phyloP scores from a whole-genome alignment of 768 basidiomycete genomes.

The Leccinum incarnatum region DNA sequence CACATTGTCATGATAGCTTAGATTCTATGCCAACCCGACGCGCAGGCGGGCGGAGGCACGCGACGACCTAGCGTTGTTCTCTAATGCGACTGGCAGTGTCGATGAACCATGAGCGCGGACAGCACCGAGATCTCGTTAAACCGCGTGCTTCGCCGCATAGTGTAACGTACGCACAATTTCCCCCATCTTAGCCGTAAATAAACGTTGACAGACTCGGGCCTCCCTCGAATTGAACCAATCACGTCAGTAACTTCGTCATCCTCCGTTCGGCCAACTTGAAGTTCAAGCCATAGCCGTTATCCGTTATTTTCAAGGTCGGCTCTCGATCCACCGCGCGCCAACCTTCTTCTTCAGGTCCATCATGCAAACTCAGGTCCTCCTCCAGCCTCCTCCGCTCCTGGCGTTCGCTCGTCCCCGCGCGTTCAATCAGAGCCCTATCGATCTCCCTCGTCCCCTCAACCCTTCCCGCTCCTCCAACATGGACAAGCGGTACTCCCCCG shows the following conservation, averaged over 20 bases:
- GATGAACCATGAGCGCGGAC: background rate
- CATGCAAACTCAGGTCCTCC: conserved; percentile 29
- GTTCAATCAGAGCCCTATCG: conserved; percentile 19
- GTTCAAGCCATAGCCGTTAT: conserved; percentile 14
- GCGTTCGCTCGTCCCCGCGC: conserved; percentile 16
- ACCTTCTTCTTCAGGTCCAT: conserved; percentile 11
- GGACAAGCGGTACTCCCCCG: conserved; percentile 34
- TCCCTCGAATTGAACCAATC: conserved; percentile 26
- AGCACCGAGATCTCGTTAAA: conserved; percentile 6
- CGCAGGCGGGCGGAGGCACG: background rate
- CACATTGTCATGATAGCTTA: background rate
- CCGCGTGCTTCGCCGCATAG: conserved; percentile 23
- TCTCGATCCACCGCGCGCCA: conserved; percentile 9
- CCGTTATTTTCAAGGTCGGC: conserved; percentile 19
- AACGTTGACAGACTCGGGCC: conserved; percentile 22
- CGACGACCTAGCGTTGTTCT: background rate
- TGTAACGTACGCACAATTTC: conserved; percentile 15
- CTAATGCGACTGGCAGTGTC: background rate
- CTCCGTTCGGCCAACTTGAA: conserved; percentile 8
- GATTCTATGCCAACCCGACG: conserved; percentile 11
- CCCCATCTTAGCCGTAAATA: conserved; percentile 28
- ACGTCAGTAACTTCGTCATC: conserved; percentile 24
- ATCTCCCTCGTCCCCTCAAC: conserved; percentile 24
- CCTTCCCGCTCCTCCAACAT: conserved; percentile 31
- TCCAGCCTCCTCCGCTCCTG: conserved; percentile 28